phyloP scores from a whole-genome alignment of 306 rosid genomes.

The Ammopiptanthus mongolicus region DNA sequence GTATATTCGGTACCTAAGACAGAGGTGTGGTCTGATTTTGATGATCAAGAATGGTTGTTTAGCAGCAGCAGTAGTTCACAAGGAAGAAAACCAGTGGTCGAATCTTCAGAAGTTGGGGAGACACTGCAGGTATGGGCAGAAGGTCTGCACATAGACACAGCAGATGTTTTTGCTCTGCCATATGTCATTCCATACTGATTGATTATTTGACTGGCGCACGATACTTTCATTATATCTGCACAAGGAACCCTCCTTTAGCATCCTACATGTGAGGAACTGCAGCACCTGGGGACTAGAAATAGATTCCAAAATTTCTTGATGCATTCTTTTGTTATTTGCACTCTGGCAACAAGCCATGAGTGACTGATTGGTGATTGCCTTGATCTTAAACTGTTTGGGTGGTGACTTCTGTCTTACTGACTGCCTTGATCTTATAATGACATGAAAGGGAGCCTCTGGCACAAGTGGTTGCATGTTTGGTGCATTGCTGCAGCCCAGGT shows the following conservation, averaged over 20 bases:
- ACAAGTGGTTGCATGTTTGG: conserved; percentile 12
- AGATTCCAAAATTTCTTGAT: conserved; percentile 27
- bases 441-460: conserved; percentile 1
- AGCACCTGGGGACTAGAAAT: conserved; percentile 21
- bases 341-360: conserved; percentile 26
- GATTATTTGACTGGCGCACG: conserved; percentile 25
- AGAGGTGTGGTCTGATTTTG: conserved; percentile 47
- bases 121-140: conserved; percentile 78
- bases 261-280: conserved; percentile 15
- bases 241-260: conserved; percentile 28
- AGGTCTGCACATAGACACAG: conserved; percentile 57
- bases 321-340: conserved; percentile 31
- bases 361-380: conserved; percentile 15
- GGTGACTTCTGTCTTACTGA: neutral
- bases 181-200: conserved; percentile 85
- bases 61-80: conserved; percentile 36
- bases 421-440: conserved; percentile 21
- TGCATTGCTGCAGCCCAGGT: conserved; percentile 15
- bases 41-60: conserved; percentile 75
- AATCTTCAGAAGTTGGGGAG: conserved; percentile 38
- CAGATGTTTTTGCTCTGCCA: conserved; percentile 70
- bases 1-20: conserved; percentile 62
- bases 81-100: conserved; percentile 34
- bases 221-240: conserved; percentile 23
- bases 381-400: conserved; percentile 2